phyloP scores from a whole-genome alignment of 805 yeast genomes.

The Candida ascalaphidarum region DNA sequence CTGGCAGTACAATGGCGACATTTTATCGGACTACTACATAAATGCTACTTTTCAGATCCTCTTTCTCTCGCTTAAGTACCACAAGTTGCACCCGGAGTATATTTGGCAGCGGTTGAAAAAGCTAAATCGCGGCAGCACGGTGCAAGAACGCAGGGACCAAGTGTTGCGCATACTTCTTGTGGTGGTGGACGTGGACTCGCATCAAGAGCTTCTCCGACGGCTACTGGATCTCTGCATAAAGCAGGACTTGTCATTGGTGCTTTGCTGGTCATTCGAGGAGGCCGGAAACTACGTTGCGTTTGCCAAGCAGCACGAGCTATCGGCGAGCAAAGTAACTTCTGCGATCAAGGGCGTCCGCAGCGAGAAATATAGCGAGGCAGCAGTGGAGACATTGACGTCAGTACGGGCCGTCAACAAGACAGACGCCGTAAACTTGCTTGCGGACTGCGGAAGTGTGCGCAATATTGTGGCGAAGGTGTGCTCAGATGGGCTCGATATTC shows the following conservation, averaged over 20 bases:
- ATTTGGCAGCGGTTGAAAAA: conserved; percentile 47
- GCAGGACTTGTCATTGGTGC: conserved; percentile 39
- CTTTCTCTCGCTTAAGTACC: conserved; percentile 63
- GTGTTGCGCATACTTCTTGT: conserved; percentile 48
- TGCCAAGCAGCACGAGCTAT: conserved; percentile 24
- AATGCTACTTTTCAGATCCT: conserved; percentile 48
- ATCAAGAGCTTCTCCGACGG: conserved; percentile 39
- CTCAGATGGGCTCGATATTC: conserved; percentile 15
- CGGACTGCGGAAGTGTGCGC: conserved; percentile 38
- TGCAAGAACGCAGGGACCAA: conserved; percentile 23
- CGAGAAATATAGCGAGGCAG: conserved; percentile 35
- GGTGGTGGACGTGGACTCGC: conserved; percentile 59
- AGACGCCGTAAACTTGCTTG: conserved; percentile 41
- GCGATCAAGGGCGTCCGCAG: conserved; percentile 37
- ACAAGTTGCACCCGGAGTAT: conserved; percentile 70
- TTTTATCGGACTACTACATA: conserved; percentile 56
- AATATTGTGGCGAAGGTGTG: conserved; percentile 27
- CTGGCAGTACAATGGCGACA: conserved; percentile 46
- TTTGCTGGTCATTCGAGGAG: conserved; percentile 47
- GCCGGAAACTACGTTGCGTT: conserved; percentile 35
- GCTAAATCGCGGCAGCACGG: conserved; percentile 22
- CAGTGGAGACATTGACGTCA: conserved; percentile 37
- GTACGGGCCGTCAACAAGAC: conserved; percentile 44
- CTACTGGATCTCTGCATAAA: conserved; percentile 40
- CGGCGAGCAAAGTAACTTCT: conserved; percentile 6